phyloP scores from a whole-genome alignment of 768 basidiomycete species.

The Suillus subaureus region DNA sequence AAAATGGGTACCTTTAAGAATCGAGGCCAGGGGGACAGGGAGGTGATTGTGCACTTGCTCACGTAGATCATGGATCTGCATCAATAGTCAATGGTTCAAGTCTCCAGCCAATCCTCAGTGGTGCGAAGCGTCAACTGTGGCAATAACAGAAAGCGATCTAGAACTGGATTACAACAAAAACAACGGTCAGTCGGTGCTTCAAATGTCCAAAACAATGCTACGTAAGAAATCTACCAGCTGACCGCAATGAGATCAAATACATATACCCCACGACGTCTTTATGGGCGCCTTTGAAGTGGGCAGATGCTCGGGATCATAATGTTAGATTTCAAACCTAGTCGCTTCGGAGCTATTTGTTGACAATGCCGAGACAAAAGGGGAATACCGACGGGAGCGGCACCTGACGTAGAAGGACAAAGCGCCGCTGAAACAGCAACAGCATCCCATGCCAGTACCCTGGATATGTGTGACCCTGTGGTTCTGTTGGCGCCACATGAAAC shows the following conservation, averaged over 20 bases:
- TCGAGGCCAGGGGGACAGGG: background rate
- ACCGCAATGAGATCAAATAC: background rate
- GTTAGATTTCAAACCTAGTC: background rate
- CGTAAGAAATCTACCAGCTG: background rate
- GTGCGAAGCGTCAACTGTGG: background rate
- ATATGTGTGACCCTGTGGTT: conserved; percentile 64
- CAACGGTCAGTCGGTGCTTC: too few species aligned
- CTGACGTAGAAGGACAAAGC: conserved; percentile 33
- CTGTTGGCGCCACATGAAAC: conserved; percentile 50
- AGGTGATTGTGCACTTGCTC: background rate
- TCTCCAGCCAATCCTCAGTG: background rate
- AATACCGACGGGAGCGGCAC: background rate
- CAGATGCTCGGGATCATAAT: background rate
- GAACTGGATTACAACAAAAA: background rate
- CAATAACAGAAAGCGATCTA: background rate
- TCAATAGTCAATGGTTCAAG: background rate
- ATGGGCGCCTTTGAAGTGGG: background rate
- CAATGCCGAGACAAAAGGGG: background rate
- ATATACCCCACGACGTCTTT: background rate
- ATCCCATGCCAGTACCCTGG: conserved; percentile 61
- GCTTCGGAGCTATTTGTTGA: background rate
- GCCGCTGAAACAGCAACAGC: conserved; percentile 46
- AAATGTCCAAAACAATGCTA: background rate
- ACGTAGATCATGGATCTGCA: background rate
- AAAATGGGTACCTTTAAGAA: background rate